These are phyloP conservation scores for Solanum ossicruentum DNA, from an alignment of 257 asterid species.

Conservation along the genomic window DNA sequence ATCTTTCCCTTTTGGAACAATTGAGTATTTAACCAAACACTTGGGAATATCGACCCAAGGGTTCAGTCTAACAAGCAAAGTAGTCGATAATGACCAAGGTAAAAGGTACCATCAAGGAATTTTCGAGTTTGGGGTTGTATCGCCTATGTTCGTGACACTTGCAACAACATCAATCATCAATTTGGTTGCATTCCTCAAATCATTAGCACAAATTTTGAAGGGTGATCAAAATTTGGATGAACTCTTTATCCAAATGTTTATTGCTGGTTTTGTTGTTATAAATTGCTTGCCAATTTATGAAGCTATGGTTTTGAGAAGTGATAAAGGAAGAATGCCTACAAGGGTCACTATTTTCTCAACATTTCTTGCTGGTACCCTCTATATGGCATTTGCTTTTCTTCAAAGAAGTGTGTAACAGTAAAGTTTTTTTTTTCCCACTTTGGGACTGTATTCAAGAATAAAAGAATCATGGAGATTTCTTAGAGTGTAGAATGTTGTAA, in stretches of 20 bases:
- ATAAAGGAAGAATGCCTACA: conserved; percentile 51
- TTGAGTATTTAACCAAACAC: conserved; percentile 33
- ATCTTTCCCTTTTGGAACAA: conserved; percentile 31
- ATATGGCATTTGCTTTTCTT: not conserved
- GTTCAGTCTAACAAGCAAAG: conserved; percentile 64
- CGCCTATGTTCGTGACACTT: conserved; percentile 15
- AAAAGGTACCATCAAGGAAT: conserved; percentile 46
- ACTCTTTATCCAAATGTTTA: conserved; percentile 18
- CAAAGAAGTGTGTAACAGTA: not conserved
- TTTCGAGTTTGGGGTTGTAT: conserved; percentile 47
- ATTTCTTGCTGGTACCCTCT: conserved; percentile 23
- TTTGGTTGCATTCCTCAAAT: conserved; percentile 16
- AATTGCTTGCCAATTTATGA: conserved; percentile 57
- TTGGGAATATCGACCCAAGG: conserved; percentile 43
- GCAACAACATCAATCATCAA: not conserved
- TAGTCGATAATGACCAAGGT: conserved; percentile 29
- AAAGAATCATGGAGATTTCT: not conserved
- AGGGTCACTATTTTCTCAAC: conserved; percentile 26
- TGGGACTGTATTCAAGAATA: not conserved
- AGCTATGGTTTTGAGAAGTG: conserved; percentile 50
- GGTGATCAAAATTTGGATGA: conserved; percentile 9
- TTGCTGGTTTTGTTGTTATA: conserved; percentile 40
- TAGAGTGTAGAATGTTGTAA: not conserved
- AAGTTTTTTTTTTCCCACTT: not conserved
- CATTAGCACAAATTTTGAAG: conserved; percentile 4